A percentile compares a stretch with the other conserved stretches of the same genome.
Conservation (phyloP, 331 rosid genomes). For the Quercus phellos region DNA sequence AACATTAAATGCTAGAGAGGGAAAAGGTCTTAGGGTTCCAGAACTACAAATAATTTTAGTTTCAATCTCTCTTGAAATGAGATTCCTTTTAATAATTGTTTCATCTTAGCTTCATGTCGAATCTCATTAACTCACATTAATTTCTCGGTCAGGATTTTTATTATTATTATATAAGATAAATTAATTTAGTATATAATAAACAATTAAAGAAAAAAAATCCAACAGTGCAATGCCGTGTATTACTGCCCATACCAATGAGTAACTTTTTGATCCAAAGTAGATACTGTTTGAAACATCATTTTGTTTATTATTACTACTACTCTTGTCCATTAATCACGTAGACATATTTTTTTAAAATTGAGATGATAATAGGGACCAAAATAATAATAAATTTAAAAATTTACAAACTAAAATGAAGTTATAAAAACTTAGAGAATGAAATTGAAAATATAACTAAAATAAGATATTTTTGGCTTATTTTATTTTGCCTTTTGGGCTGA, state of each 20-base stretch:
- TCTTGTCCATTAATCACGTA: neutral
- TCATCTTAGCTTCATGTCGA: constrained; percentile 39
- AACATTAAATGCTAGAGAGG: constrained; percentile 53
- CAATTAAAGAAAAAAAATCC: neutral
- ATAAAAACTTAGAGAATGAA: too few relatives aligned
- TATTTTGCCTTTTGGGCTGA: too few relatives aligned
- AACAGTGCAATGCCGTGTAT: too few relatives aligned
- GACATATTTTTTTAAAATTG: too few relatives aligned
- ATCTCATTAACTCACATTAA: constrained; percentile 42
- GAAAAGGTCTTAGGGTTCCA: constrained; percentile 43
- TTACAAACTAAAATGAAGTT: too few relatives aligned
- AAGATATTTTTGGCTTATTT: too few relatives aligned
- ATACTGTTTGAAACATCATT: neutral
- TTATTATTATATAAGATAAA: neutral
- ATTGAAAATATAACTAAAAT: too few relatives aligned
- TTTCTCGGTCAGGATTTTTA: constrained; percentile 2
- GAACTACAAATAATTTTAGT: constrained; percentile 23
- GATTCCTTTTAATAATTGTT: constrained; percentile 35
- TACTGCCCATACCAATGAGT: too few relatives aligned
- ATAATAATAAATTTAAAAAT: too few relatives aligned
- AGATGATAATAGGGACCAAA: too few relatives aligned
- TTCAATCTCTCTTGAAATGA: constrained; percentile 41
- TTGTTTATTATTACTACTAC: neutral
- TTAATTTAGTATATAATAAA: neutral
- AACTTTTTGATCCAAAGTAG: neutral